phyloP scores from a whole-genome alignment of 441 rosid genomes.

The Corymbia citriodora region DNA sequence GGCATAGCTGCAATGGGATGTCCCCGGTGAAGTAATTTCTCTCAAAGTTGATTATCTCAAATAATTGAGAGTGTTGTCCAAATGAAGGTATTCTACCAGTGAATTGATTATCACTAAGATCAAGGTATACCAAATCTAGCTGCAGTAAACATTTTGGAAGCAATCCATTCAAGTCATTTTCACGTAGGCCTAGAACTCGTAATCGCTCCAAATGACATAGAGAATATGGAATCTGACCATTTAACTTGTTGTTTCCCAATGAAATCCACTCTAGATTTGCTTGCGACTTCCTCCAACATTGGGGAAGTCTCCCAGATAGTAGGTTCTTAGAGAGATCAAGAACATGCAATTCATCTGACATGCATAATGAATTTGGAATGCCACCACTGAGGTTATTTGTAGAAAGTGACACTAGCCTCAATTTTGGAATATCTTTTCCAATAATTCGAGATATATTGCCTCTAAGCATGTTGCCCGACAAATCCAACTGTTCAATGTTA shows the following conservation, averaged over 20 bases:
- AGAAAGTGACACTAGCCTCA: too few species aligned
- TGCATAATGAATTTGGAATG: background rate
- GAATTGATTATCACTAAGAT: background rate
- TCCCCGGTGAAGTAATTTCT: background rate
- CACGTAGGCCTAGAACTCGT: background rate
- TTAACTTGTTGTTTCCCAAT: background rate
- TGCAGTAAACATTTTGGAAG: background rate
- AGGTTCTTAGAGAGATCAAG: background rate
- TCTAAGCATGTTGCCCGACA: too few species aligned
- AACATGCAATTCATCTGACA: background rate
- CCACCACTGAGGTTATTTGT: too few species aligned
- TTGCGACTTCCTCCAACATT: accelerated
- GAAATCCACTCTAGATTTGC: background rate
- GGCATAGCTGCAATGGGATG: background rate
- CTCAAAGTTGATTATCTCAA: background rate
- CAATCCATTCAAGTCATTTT: background rate
- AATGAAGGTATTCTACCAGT: background rate
- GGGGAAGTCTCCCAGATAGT: background rate
- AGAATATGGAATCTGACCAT: accelerated
- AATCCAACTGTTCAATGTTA: too few species aligned
- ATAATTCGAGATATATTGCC: too few species aligned
- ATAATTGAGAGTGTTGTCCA: background rate
- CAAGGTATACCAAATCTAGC: background rate
- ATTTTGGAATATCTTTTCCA: too few species aligned
- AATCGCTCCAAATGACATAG: background rate